Conservation (phyloP, 2,329 filamentous ascomycete genomes). For the Volutella citrinella region DNA sequence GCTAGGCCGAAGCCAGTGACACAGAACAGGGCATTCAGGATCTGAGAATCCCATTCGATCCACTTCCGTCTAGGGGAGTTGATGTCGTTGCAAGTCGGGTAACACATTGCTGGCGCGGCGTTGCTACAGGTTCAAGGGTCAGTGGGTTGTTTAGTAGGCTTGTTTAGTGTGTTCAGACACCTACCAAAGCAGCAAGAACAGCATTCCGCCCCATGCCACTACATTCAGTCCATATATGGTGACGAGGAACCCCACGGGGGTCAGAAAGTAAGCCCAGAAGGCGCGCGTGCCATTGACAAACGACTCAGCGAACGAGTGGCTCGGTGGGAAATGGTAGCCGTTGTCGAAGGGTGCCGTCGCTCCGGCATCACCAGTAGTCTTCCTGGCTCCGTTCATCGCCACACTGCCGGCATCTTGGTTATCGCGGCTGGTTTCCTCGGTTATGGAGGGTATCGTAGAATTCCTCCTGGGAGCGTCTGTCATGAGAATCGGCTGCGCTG, state of each 20-base stretch:
- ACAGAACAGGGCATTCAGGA: conserved; percentile 77
- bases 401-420: conserved; percentile 7
- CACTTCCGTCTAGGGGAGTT: conserved; percentile 75
- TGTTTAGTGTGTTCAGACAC: conserved; percentile 34
- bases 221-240: conserved; percentile 79
- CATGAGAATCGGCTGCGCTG: conserved; percentile 13
- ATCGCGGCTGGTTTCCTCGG: conserved; percentile 16
- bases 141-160: not conserved
- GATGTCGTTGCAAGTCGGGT: conserved; percentile 66
- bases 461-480: conserved; percentile 23
- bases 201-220: conserved; percentile 87
- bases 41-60: conserved; percentile 83
- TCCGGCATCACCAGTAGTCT: conserved; percentile 20
- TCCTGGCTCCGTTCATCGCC: conserved; percentile 6
- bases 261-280: conserved; percentile 72
- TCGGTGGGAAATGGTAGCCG: conserved; percentile 63
- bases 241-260: conserved; percentile 72
- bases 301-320: conserved; percentile 57
- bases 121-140: conserved; percentile 13
- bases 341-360: conserved; percentile 51
- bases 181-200: conserved; percentile 80
- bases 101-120: conserved; percentile 65
- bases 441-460: conserved; percentile 15
- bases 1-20: conserved; percentile 81
- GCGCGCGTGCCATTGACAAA: conserved; percentile 55